Conservation (phyloP, 2,329 filamentous ascomycete species). For the Trichoderma harzianum region DNA sequence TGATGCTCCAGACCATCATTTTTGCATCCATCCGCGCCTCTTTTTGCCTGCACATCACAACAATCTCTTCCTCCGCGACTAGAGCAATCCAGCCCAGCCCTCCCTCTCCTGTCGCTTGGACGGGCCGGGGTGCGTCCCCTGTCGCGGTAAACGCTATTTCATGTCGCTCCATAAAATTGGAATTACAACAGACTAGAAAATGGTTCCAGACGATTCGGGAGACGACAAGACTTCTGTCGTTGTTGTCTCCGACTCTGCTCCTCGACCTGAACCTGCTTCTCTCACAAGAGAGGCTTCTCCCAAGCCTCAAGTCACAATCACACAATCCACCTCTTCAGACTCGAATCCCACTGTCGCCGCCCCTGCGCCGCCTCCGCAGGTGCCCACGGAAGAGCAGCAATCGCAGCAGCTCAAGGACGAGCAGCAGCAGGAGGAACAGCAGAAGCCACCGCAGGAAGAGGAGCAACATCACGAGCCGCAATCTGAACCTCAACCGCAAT, state of each 20-base stretch:
- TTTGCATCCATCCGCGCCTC: slow-evolving; percentile 8
- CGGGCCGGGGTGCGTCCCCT: slow-evolving; percentile 30
- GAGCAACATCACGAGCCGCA: slow-evolving; percentile 6
- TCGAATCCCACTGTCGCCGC: slow-evolving; percentile 18
- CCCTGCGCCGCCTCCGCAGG: slow-evolving; percentile 7
- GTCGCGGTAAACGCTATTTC: slow-evolving; percentile 23
- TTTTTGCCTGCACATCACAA: slow-evolving; percentile 17
- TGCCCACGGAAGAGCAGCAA: slow-evolving; percentile 8
- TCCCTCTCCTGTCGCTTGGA: slow-evolving; percentile 21
- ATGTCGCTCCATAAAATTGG: slow-evolving; percentile 39
- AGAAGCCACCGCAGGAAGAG: background rate
- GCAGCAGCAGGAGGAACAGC: slow-evolving; percentile 16
- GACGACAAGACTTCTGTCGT: slow-evolving; percentile 22
- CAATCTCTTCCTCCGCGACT: slow-evolving; percentile 9
- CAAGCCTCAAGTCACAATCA: background rate
- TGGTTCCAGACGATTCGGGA: slow-evolving; percentile 29
- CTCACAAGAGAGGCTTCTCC: slow-evolving; percentile 20
- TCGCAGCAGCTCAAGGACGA: background rate
- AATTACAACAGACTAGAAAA: slow-evolving; percentile 28
- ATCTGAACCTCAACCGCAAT: background rate
- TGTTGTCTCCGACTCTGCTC: slow-evolving; percentile 18
- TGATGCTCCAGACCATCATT: slow-evolving; percentile 8
- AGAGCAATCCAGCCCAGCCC: slow-evolving; percentile 3
- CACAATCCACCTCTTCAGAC: background rate
- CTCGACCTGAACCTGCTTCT: slow-evolving; percentile 22